Evolutionary conservation across 1,284 basidiomycete species (phyloP), one percentile per base, ranked within the genome.

Genomic region (Fomitopsis pinicola): DNA sequence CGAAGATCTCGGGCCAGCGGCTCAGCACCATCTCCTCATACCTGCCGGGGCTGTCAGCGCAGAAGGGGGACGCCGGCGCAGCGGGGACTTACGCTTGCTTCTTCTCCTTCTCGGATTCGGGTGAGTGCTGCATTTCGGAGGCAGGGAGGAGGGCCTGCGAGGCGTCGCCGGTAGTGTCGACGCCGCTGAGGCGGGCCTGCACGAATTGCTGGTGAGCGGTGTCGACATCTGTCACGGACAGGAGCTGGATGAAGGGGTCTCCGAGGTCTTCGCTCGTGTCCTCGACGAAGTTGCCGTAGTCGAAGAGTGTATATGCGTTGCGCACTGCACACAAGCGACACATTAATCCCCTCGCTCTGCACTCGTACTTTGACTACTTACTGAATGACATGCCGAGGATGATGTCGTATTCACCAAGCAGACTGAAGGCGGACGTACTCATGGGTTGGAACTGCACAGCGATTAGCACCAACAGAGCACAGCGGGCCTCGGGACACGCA

Each of bases 361-460:
- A 17, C 15, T 54, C 30, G 28, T 60, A 42, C 28, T 12, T 22
- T 38, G 42, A 61, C 33, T 50, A 75, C 89, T 67, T 72, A 92
- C 90, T 63, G 76, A 92, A 91, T 61, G 80, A 82, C 90, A 92
- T 92, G 65, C 90, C 90, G 58, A 92, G 78, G 67, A 92, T 90
- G 79, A 91, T 85, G 67, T 92, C 90, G 63, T 90, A 91, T 71
- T 88, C 83, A 59, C 88, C 89, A 17, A 89, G 78, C 33, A 90
- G 66, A 76, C 87, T 89, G 74, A 91, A 91, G 9, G 89, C 89
- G 10, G 85, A 85, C 8, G 88, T 61, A n/a, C 59, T 90, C 68
- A 91, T 91, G 9, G 89, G 89, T 78, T 92, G 89, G 78, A 91
- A 92, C 85, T 89, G 63, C 46, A 38, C 15, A n/a, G 54, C 59